These are phyloP conservation scores for Zoysia japonica DNA, from an alignment of 176 grass and related monocot species.

Conservation along the genomic window DNA sequence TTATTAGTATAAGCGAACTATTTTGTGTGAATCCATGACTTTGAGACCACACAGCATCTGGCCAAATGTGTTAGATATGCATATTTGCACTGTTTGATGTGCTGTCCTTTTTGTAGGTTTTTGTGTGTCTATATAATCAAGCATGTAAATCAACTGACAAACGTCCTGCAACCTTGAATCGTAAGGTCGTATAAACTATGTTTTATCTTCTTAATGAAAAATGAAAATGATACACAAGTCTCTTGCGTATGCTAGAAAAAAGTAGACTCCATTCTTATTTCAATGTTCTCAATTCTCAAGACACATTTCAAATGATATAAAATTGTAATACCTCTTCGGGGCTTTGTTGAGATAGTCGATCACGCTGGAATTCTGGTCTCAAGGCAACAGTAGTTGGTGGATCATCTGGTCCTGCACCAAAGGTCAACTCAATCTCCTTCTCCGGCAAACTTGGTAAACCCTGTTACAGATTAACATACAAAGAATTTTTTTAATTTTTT, in stretches of 20 bases:
- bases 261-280: background rate
- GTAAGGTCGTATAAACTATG: background rate
- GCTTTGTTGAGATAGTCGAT: conserved; percentile 55
- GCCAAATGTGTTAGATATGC: background rate
- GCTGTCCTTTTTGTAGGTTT: background rate
- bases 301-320: conserved; percentile 4
- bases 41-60: background rate
- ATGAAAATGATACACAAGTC: too few species aligned
- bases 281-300: background rate
- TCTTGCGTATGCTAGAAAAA: background rate
- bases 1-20: conserved; percentile 22
- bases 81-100: background rate
- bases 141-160: background rate
- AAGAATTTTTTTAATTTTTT: background rate
- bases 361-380: conserved; percentile 52
- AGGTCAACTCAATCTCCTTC: conserved; percentile 39
- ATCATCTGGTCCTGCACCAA: conserved; percentile 30
- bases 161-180: background rate
- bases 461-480: conserved; percentile 38
- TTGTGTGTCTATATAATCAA: background rate
- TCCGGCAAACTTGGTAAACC: conserved; percentile 56
- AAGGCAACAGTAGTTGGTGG: conserved; percentile 53
- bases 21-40: background rate
- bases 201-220: background rate
- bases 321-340: conserved; percentile 52